A percentile compares a stretch with the other conserved stretches of the same genome.
These are phyloP conservation scores for Beauveria scarabaeidicola DNA, from an alignment of 2,329 filamentous ascomycete species.

Conservation along the genomic window DNA sequence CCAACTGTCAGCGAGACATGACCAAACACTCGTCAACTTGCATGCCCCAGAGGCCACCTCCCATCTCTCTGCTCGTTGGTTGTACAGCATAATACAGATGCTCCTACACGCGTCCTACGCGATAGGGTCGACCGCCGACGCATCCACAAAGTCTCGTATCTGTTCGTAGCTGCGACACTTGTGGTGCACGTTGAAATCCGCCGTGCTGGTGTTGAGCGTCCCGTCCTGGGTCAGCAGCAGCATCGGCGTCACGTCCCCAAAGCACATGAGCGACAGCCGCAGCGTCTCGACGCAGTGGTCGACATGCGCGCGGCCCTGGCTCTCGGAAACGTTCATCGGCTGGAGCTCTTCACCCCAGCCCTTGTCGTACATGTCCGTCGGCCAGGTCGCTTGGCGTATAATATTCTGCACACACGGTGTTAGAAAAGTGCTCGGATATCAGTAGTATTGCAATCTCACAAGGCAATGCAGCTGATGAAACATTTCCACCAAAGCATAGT, in stretches of 20 bases:
- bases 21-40: too few species aligned
- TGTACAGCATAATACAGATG: not conserved
- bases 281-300: conserved; percentile 15
- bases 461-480: conserved; percentile 15
- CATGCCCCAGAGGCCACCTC: not conserved
- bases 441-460: not conserved
- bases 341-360: not conserved
- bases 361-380: not conserved
- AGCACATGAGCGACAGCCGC: conserved; percentile 14
- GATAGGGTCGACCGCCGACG: not conserved
- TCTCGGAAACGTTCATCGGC: not conserved
- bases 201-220: not conserved
- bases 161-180: conserved; percentile 9
- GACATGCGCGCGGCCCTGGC: conserved; percentile 1
- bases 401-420: conserved; percentile 3
- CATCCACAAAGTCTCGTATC: not conserved
- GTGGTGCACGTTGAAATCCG: conserved; percentile 6
- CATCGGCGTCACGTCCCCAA: conserved; percentile 13
- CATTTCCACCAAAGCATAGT: conserved; percentile 12
- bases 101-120: not conserved
- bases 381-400: conserved; percentile 13
- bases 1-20: not conserved
- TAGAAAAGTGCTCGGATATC: not conserved
- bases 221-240: not conserved
- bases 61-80: not conserved